These are phyloP conservation scores for Acanthamoeba sp. DNA, from an alignment of 208 protist genomes.

Conservation along the genomic window DNA sequence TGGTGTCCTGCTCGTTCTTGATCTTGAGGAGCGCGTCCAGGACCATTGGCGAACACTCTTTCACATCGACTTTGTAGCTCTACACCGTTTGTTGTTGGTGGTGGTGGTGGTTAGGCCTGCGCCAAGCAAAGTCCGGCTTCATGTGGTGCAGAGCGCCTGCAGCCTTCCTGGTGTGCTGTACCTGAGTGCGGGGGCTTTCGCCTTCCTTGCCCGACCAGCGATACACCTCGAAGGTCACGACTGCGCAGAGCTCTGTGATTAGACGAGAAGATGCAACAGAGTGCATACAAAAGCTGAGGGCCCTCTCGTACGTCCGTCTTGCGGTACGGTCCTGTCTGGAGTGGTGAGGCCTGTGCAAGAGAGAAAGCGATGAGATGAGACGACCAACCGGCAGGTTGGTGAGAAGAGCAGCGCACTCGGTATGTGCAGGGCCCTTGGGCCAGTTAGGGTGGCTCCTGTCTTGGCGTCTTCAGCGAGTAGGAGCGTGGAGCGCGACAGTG, in stretches of 20 bases:
- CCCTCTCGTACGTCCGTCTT: not conserved
- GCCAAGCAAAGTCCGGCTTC: too few species aligned
- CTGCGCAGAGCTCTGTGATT: not conserved
- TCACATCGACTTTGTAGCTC: slow-evolving; percentile 85
- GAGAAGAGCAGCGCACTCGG: not conserved
- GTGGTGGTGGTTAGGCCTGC: too few species aligned
- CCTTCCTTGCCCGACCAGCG: slow-evolving; percentile 18
- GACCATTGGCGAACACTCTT: slow-evolving; percentile 93
- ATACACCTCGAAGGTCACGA: not conserved
- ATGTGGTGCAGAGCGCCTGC: too few species aligned
- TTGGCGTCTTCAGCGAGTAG: not conserved
- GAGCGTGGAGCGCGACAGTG: not conserved
- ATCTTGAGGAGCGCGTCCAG: slow-evolving; percentile 93
- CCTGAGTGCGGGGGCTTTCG: not conserved
- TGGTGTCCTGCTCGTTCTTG: slow-evolving; percentile 93
- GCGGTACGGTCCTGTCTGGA: not conserved
- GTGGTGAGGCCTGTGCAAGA: not conserved
- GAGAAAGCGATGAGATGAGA: not conserved
- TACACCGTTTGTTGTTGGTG: too few species aligned
- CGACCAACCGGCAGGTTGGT: not conserved
- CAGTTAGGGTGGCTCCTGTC: not conserved
- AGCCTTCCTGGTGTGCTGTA: too few species aligned
- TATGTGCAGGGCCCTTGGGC: not conserved
- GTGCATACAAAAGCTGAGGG: not conserved
- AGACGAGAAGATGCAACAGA: too few species aligned